Conservation (phyloP, 805 yeast genomes). For the Ogataea polymorpha region DNA sequence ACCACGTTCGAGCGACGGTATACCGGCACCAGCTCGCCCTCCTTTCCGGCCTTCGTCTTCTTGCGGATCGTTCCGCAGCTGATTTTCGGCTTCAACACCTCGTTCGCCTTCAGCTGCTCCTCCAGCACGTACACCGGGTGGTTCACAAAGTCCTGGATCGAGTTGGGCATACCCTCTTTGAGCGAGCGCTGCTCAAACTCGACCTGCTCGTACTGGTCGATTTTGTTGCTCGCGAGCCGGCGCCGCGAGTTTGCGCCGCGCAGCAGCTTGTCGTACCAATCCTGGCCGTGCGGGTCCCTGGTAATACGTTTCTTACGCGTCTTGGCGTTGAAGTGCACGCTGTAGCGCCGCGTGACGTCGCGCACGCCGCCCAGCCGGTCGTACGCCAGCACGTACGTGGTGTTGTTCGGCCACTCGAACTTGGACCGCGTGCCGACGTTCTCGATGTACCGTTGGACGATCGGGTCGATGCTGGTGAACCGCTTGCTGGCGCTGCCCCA, state of each 20-base stretch:
- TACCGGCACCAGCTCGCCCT: slow-evolving; percentile 50
- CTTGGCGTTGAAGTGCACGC: slow-evolving; percentile 66
- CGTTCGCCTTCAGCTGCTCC: slow-evolving; percentile 67
- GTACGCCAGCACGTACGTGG: slow-evolving; percentile 76
- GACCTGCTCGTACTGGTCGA: slow-evolving; percentile 55
- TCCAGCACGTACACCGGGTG: slow-evolving; percentile 87
- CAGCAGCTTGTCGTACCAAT: slow-evolving; percentile 59
- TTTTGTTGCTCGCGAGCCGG: slow-evolving; percentile 24
- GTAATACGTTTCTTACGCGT: slow-evolving; percentile 72
- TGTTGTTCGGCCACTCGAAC: slow-evolving; percentile 61
- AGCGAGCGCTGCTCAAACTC: slow-evolving; percentile 61
- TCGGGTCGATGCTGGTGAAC: slow-evolving; percentile 89
- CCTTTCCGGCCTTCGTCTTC: slow-evolving; percentile 36
- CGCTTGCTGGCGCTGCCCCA: slow-evolving; percentile 72
- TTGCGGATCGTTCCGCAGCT: slow-evolving; percentile 70
- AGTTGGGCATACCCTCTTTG: slow-evolving; percentile 85
- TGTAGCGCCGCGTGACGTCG: slow-evolving; percentile 85
- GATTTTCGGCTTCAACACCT: slow-evolving; percentile 64
- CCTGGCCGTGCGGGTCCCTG: slow-evolving; percentile 48
- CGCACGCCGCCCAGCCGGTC: slow-evolving; percentile 61
- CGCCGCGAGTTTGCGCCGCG: slow-evolving; percentile 29
- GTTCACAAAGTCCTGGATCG: slow-evolving; percentile 73
- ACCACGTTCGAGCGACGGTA: slow-evolving; percentile 67
- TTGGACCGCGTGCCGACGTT: slow-evolving; percentile 49
- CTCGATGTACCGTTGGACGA: slow-evolving; percentile 62